Evolutionary conservation across 2,329 filamentous ascomycete genomes (phyloP), one percentile per base, ranked within the genome.

Genomic region (Trichoderma pleuroti): DNA sequence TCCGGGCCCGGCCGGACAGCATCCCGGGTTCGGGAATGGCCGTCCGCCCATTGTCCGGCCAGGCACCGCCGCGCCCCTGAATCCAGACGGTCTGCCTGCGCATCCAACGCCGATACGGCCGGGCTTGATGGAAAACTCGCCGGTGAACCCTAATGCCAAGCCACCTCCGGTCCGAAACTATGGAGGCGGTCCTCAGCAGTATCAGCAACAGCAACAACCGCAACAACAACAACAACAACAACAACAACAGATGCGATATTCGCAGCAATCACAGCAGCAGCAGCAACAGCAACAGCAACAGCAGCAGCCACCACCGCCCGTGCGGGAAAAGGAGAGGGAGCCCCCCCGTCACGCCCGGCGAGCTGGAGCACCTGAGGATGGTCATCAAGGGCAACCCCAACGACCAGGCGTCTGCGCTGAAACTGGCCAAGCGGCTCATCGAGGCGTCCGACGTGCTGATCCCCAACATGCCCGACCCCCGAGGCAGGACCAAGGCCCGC

Each of bases 371-470:
- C 26, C 82, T 98, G 10, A 90, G 93, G 36, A 87, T 88, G 75
- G 82, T 84, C 8, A 90, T 92, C 73, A 92, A 92, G 78, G 84
- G 84, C 30, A 92, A 94, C 72, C 89, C 94, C 0, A 85, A 86
- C 34, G 93, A 98, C 74, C 88, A 92, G 72, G 87, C 87, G 60
- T 86, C 89, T 3, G 91, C 92, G 16, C 84, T 99, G 70, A 83
- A 85, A 11, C 85, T 97, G 21, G 94, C 93, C 1, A 95, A 94
- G 82, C 93, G 92, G 75, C 84, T 98, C 6, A 90, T 97, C 1
- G 94, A 98, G 81, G 96, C 95, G 2, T 89, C 93, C 0, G 90
- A 90, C 14, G 88, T 92, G 6, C 86, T 99, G 1, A 89, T 93
- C 3, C 83, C 87, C 2, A 82, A 82, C 16, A 80, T 90, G 11